Base-by-base conservation (phyloP, 805 yeast species). In the Yarrowia sp. region DNA sequence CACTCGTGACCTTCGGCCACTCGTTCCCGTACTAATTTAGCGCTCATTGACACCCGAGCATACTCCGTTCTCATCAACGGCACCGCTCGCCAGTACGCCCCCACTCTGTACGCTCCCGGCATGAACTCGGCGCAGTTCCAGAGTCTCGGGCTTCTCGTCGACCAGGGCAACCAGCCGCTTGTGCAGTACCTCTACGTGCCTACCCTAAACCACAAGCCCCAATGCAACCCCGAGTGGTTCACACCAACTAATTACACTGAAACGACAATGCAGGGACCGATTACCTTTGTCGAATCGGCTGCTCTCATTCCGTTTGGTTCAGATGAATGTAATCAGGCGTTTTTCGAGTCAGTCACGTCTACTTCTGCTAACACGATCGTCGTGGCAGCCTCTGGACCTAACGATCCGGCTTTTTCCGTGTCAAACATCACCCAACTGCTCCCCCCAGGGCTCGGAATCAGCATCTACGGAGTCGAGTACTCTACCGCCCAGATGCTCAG, bases 161-260 rank as follows among this genome's bases (percentile, higher is more conserved):
- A 38, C 16, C 5, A n/a, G 5, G 45, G 45, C 5, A 15, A 12
- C 35, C 2, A 4, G 26, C 26, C 35, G 3, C 53, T 32, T 3
- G 59, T 53, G 4, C 49, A 56, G 22, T 42, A 42, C 40, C 64
- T 56, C 11, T 56, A 56, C 15, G 32, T 56, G 2, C 64, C 64
- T 5, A n/a, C 22, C 2, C 40, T 56, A 8, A n/a, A 3, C 38
- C 3, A 42, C 26, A 56, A 56, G 26, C 64, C 64, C 11, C 26
- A 56, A n/a, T 56, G 64, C 49, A 56, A 42, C 40, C 64, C 64
- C 26, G 38, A 42, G 3, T 56, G 64, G 64, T 56, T 12, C 49
- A 56, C 64, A 3, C 49, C 64, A 1, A n/a, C 64, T 12, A 56
- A 56, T 41, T 56, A n/a, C 41, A 56, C 64, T 2, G 26, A 42